Evolutionary conservation across 352 stramenopile genomes (phyloP).

Genomic region (Phytopythium helicoides): DNA sequence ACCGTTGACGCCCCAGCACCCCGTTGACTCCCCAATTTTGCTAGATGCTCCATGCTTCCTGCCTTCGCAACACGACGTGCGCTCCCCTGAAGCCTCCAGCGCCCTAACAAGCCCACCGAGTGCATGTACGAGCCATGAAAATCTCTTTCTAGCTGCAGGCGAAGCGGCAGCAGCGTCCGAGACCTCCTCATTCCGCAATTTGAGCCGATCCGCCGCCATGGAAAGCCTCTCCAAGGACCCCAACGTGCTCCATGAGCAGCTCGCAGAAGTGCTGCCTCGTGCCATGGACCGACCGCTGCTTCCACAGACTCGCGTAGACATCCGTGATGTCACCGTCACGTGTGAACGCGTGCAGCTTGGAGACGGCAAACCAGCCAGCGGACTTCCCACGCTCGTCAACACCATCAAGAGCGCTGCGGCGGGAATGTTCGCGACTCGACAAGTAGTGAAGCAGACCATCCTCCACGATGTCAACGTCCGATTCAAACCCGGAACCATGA

Average conservation of each 20-base stretch:
- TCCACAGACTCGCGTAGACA: constrained; percentile 15
- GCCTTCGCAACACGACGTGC: no score
- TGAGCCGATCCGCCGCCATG: background rate
- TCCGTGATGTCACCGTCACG: constrained; percentile 6
- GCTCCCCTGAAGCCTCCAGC: no score
- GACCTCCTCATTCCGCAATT: background rate
- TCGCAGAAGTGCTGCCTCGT: constrained; percentile 14
- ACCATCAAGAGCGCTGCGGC: constrained; percentile 7
- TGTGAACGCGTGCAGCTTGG: constrained; percentile 8
- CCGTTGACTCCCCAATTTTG: no score
- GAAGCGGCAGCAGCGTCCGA: background rate
- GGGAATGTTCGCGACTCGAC: constrained; percentile 9
- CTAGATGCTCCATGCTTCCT: no score
- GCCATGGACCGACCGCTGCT: constrained; percentile 9
- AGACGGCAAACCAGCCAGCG: background rate
- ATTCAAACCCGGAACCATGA: constrained; percentile 24
- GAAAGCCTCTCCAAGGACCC: constrained; percentile 16
- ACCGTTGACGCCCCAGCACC: no score
- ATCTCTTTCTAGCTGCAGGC: no score
- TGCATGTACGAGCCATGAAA: no score
- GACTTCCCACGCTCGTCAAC: constrained; percentile 32
- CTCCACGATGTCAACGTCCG: constrained; percentile 19
- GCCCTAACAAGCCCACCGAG: no score
- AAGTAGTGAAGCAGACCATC: constrained; percentile 16
- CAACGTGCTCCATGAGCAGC: constrained; percentile 11